These are phyloP conservation scores for Boletus tomentosulus DNA, from an alignment of 768 basidiomycete species.

Conservation along the genomic window DNA sequence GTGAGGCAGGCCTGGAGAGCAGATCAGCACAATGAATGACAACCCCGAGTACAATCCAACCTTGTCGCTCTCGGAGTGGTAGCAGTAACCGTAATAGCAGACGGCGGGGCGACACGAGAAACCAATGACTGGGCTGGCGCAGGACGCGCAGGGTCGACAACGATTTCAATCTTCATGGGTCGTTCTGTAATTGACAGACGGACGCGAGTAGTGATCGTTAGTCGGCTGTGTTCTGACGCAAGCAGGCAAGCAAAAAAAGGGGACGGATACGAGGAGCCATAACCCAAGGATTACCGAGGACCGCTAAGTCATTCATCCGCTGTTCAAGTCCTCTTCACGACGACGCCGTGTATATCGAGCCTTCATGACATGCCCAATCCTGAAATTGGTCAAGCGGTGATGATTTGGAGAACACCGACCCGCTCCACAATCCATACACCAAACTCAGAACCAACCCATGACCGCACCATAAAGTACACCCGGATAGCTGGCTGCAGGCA, in stretches of 20 bases:
- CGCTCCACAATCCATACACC: constrained; percentile 33
- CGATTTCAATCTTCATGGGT: constrained; percentile 98
- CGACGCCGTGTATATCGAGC: constrained; percentile 18
- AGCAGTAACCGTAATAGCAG: constrained; percentile 28
- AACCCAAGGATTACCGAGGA: constrained; percentile 24
- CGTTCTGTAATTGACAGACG: constrained; percentile 62
- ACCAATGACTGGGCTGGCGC: constrained; percentile 60
- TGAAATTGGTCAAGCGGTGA: constrained; percentile 34
- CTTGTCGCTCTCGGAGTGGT: constrained; percentile 29
- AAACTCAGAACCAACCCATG: constrained; percentile 29
- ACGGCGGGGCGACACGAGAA: constrained; percentile 79
- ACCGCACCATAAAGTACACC: constrained; percentile 28
- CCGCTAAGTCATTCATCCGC: constrained; percentile 23
- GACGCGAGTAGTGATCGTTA: constrained; percentile 33
- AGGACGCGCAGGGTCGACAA: constrained; percentile 80
- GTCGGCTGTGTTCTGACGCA: constrained; percentile 33
- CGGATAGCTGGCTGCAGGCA: constrained; percentile 24
- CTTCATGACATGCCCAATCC: constrained; percentile 28
- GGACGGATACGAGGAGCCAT: constrained; percentile 39
- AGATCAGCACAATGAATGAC: not conserved
- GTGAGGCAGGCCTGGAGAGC: constrained; percentile 29
- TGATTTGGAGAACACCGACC: constrained; percentile 26
- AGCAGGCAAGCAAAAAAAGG: constrained; percentile 39
- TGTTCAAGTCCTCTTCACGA: constrained; percentile 20
- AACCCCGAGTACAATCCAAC: constrained; percentile 25